Evolutionary conservation across 2,329 filamentous ascomycete genomes (phyloP).

Genomic region (Curvularia eragrostidis): DNA sequence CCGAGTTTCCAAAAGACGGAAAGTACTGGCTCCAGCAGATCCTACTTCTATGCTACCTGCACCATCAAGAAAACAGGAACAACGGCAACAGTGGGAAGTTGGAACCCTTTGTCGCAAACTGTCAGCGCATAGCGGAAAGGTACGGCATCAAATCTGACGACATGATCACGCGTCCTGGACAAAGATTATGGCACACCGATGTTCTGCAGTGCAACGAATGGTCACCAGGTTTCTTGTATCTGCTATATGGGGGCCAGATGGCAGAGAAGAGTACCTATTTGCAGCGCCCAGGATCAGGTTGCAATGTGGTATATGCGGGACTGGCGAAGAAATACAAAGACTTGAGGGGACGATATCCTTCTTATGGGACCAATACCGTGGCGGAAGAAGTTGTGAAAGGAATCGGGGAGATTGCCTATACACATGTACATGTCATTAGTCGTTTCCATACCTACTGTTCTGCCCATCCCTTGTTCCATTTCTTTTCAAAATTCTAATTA

Average conservation of each 20-base stretch:
- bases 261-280: background rate
- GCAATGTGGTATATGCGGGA: background rate
- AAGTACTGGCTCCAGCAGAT: background rate
- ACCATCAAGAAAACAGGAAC: background rate
- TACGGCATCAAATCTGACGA: background rate
- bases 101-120: background rate
- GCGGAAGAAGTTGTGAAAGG: background rate
- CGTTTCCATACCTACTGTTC: too few relatives aligned
- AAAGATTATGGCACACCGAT: background rate
- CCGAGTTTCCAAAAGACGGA: background rate
- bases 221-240: background rate
- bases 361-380: too few relatives aligned
- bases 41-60: background rate
- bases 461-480: too few relatives aligned
- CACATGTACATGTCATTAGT: too few relatives aligned
- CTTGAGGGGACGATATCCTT: background rate
- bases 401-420: background rate
- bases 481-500: too few relatives aligned
- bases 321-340: too few relatives aligned
- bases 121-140: background rate
- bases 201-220: background rate
- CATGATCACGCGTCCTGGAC: background rate
- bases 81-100: background rate
- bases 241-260: background rate
- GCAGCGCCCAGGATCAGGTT: background rate